Evolutionary conservation across 2,329 filamentous ascomycete species (phyloP).

Genomic region (Setomelanomma holmii): DNA sequence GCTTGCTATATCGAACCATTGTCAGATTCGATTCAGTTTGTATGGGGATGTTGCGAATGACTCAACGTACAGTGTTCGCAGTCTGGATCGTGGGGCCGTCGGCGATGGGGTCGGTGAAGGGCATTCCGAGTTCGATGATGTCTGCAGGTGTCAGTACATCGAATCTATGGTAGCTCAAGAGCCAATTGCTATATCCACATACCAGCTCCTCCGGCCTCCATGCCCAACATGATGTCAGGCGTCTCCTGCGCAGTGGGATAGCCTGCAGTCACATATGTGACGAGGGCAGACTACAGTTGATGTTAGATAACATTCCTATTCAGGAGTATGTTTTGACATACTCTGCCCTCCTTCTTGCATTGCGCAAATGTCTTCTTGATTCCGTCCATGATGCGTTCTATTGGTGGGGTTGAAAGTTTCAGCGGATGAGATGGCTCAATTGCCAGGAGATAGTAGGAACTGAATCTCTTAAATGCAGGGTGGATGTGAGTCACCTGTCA

Average conservation of each 20-base stretch:
- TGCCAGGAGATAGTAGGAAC: not conserved
- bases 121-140: slow-evolving; percentile 92
- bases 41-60: slow-evolving; percentile 26
- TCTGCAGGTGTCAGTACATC: slow-evolving; percentile 61
- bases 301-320: slow-evolving; percentile 12
- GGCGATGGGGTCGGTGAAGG: slow-evolving; percentile 97
- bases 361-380: slow-evolving; percentile 59
- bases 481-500: slow-evolving; percentile 21
- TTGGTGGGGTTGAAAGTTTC: slow-evolving; percentile 1
- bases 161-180: not conserved
- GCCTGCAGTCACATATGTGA: slow-evolving; percentile 96
- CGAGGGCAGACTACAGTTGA: slow-evolving; percentile 73
- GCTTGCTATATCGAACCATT: slow-evolving; percentile 60
- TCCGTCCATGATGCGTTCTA: slow-evolving; percentile 49
- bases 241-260: slow-evolving; percentile 85
- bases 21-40: slow-evolving; percentile 20
- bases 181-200: slow-evolving; percentile 37
- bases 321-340: slow-evolving; percentile 21
- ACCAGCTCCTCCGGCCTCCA: slow-evolving; percentile 94
- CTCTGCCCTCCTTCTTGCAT: slow-evolving; percentile 59
- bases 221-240: slow-evolving; percentile 80
- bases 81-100: slow-evolving; percentile 97
- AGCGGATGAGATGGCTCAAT: not conserved
- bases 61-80: slow-evolving; percentile 75
- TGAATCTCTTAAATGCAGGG: slow-evolving; percentile 12